These are phyloP conservation scores for Lachancea nothofagi DNA, from an alignment of 805 yeast genomes.

Conservation along the genomic window DNA sequence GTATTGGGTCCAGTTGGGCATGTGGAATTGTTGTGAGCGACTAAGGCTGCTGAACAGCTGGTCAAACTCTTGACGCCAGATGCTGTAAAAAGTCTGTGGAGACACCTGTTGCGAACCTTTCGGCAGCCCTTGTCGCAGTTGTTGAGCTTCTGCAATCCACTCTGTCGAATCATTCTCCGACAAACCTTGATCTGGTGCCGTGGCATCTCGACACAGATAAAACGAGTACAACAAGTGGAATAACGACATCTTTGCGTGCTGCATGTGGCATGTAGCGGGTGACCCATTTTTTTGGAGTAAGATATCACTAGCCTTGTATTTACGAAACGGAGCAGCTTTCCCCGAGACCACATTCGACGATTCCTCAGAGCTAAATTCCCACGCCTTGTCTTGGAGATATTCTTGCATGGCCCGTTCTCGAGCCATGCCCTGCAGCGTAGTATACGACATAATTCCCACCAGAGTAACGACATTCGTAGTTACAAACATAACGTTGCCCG, in stretches of 20 bases:
- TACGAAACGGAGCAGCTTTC: slow-evolving; percentile 6
- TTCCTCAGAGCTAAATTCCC: neutral
- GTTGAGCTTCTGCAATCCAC: slow-evolving; percentile 13
- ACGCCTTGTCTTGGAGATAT: neutral
- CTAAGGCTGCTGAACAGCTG: slow-evolving; percentile 13
- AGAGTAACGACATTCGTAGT: slow-evolving; percentile 35
- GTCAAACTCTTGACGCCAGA: slow-evolving; percentile 23
- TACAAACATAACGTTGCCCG: slow-evolving; percentile 35
- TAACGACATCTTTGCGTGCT: slow-evolving; percentile 22
- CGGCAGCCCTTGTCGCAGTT: slow-evolving; percentile 2
- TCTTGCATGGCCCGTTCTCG: slow-evolving; percentile 11
- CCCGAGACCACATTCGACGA: neutral
- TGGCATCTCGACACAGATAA: slow-evolving; percentile 19
- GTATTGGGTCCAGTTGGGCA: slow-evolving; percentile 26
- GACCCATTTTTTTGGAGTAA: slow-evolving; percentile 13
- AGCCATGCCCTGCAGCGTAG: slow-evolving; percentile 24
- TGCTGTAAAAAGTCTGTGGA: slow-evolving; percentile 17
- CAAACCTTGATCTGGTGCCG: no score
- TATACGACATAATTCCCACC: slow-evolving; percentile 32
- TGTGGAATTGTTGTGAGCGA: slow-evolving; percentile 20
- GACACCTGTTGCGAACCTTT: neutral
- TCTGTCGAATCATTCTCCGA: no score
- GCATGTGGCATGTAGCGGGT: slow-evolving; percentile 1
- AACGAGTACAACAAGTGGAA: slow-evolving; percentile 29
- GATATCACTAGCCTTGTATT: slow-evolving; percentile 11